Conservation (phyloP, 805 yeast species). For the Saccharomycopsis fermentans region DNA sequence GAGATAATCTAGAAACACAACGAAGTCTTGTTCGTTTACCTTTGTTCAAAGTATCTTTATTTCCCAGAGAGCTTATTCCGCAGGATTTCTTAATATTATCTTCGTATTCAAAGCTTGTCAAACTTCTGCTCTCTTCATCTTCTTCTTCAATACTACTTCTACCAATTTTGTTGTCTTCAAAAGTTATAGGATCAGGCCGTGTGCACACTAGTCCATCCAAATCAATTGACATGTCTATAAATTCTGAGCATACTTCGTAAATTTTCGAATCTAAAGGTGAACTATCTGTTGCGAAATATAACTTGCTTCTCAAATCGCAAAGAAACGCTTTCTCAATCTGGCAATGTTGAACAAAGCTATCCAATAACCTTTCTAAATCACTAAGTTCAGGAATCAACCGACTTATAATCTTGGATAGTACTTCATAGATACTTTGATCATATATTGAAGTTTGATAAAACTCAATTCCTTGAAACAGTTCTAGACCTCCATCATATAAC, state of each 20-base stretch:
- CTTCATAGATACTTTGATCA: constrained; percentile 93
- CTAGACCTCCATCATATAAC: constrained; percentile 76
- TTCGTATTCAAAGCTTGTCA: background rate
- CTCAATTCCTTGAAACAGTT: constrained; percentile 78
- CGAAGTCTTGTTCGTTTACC: constrained; percentile 6
- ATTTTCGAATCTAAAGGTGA: constrained; percentile 92
- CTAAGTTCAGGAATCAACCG: constrained; percentile 85
- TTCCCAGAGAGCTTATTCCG: background rate
- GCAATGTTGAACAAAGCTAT: constrained; percentile 78
- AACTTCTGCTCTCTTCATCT: background rate
- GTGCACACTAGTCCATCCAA: constrained; percentile 58
- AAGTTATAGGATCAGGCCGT: background rate
- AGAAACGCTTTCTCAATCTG: constrained; percentile 88
- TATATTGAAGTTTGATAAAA: constrained; percentile 81
- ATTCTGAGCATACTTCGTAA: constrained; percentile 94
- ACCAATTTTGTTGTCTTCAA: constrained; percentile 8
- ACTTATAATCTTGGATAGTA: constrained; percentile 87
- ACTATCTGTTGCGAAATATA: constrained; percentile 92
- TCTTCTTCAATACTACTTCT: background rate
- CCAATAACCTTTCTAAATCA: constrained; percentile 77
- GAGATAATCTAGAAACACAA: constrained; percentile 54
- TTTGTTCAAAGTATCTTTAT: background rate
- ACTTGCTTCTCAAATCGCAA: constrained; percentile 85
- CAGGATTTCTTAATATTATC: background rate
- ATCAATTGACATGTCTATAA: constrained; percentile 89